Evolutionary conservation across 2,329 filamentous ascomycete genomes (phyloP).

Genomic region (Scedosporium aurantiacum): DNA sequence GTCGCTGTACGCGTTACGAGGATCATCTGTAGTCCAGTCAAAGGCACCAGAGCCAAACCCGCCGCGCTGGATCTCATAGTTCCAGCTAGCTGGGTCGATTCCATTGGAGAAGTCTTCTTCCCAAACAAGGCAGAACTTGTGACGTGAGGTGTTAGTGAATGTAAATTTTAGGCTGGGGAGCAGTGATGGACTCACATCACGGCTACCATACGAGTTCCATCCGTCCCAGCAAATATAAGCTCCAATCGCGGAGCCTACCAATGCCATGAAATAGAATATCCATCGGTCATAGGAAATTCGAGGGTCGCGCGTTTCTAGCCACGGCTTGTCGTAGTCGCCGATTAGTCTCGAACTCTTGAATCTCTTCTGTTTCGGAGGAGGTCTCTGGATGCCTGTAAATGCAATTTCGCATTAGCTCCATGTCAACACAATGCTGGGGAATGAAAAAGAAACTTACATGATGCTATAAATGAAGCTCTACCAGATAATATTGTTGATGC

Average conservation of each 20-base stretch:
- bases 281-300: constrained; percentile 24
- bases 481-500: neutral
- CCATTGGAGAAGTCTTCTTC: constrained; percentile 52
- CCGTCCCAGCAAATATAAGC: constrained; percentile 9
- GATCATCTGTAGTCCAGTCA: constrained; percentile 58
- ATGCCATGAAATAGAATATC: constrained; percentile 20
- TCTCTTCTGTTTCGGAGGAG: neutral
- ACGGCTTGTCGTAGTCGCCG: constrained; percentile 26
- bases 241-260: constrained; percentile 16
- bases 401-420: neutral
- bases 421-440: neutral
- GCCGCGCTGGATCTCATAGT: constrained; percentile 62
- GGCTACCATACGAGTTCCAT: constrained; percentile 1
- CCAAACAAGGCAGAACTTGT: constrained; percentile 59
- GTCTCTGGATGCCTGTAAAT: neutral
- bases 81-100: constrained; percentile 54
- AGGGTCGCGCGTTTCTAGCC: constrained; percentile 22
- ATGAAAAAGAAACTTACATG: neutral
- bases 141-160: constrained; percentile 15
- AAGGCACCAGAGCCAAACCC: constrained; percentile 75
- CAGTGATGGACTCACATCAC: neutral
- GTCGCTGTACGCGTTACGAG: constrained; percentile 65
- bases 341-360: constrained; percentile 13
- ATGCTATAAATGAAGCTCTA: neutral
- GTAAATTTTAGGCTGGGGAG: neutral